Evolutionary conservation across 768 basidiomycete genomes (phyloP), one percentile per base, ranked within the genome.

Genomic region (Leccinum ochraceum): DNA sequence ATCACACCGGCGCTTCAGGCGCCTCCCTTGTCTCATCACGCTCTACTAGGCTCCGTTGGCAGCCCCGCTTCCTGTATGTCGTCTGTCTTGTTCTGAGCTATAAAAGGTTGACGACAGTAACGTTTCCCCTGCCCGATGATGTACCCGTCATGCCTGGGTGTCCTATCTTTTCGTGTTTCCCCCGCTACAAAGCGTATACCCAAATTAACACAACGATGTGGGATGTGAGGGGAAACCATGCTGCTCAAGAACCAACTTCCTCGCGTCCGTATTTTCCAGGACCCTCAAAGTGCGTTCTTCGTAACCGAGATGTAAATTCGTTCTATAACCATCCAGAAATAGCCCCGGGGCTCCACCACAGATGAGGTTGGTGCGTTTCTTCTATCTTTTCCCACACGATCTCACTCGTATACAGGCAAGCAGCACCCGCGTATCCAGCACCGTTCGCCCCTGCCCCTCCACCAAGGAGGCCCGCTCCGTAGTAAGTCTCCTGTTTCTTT

Each of bases 151-250:
- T 74, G 73, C 61, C 74, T 57, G 63, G 73, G 60, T 74, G 73
- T 60, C 71, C 74, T 20, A 16, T 67, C 49, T 58, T 75, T 30
- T 66, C 71, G 3, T 71, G 59, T 55, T 75, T 74, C 51, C 74
- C 73, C 11, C 74, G 71, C 64, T 72, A 74, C 5, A 75, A 66
- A 49, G 61, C 73, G 49, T 75, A 75, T 26, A 75, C 69, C 6
- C 69, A 75, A 46, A 60, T 74, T n/a, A 73, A 74, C 30, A 24
- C 70, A 22, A 62, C 54, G 65, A 66, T 55, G 72, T 75, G 71
- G 73, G 74, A 74, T 32, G 3, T 62, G 54, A 64, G 66, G 5
- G 72, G 65, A 2, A 62, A 65, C 22, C 9, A 61, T 36, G 42
- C 56, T 36, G 46, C 54, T 11, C 63, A 65, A 57, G 63, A 68